Evolutionary conservation across 1,284 basidiomycete genomes (phyloP).

Genomic region (Tremellales sp.): DNA sequence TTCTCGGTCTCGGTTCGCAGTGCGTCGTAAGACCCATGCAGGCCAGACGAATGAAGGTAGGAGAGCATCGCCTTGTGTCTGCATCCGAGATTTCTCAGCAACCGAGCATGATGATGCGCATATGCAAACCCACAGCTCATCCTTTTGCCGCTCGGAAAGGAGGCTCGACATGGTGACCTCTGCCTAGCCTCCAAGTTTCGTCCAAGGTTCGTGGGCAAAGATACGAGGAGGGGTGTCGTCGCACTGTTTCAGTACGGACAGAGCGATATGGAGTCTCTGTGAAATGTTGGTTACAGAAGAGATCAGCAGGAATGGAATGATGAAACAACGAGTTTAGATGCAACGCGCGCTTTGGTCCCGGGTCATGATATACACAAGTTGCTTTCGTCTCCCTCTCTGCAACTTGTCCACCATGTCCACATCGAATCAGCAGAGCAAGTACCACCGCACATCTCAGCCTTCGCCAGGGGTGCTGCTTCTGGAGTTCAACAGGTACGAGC

Average conservation of each 20-base stretch:
- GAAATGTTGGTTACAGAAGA: not conserved
- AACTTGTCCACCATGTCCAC: conserved; percentile 10
- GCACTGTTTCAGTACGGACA: not conserved
- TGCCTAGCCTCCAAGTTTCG: conserved; percentile 10
- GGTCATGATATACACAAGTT: not conserved
- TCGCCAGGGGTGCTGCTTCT: conserved; percentile 41
- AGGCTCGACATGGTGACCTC: conserved; percentile 36
- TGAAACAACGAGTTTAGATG: not conserved
- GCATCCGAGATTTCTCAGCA: conserved; percentile 8
- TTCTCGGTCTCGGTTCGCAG: conserved; percentile 58
- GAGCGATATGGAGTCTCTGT: not conserved
- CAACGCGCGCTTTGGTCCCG: not conserved
- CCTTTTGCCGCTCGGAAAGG: conserved; percentile 73
- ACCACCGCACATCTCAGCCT: conserved; percentile 31
- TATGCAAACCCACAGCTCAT: conserved; percentile 64
- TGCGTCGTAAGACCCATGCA: conserved; percentile 61
- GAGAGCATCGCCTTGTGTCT: conserved; percentile 83
- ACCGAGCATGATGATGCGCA: not conserved
- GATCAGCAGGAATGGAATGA: not conserved
- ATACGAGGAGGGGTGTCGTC: not conserved
- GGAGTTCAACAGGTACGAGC: conserved; percentile 45
- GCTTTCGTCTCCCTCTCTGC: not conserved
- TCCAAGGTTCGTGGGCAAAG: not conserved
- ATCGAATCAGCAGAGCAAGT: conserved; percentile 25
- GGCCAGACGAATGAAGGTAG: conserved; percentile 67